phyloP scores from a whole-genome alignment of 192 early-diverging fungal species.

The Glomus cerebriforme region DNA sequence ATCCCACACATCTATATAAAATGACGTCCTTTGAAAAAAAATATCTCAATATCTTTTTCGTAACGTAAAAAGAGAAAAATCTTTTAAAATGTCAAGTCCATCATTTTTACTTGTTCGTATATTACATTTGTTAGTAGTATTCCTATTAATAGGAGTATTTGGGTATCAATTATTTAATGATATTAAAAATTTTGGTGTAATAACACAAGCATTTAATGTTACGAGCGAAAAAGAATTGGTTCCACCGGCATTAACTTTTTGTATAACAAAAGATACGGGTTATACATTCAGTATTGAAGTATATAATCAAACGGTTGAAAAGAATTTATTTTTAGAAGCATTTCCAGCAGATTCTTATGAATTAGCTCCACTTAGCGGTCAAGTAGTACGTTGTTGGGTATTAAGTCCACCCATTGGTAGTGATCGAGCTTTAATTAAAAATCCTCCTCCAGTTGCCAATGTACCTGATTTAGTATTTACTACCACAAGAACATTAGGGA shows the following conservation, averaged over 20 bases:
- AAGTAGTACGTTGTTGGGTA: background rate
- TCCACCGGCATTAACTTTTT: slow-evolving; percentile 29
- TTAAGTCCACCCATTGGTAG: background rate
- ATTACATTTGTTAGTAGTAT: too few relatives aligned
- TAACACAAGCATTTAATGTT: slow-evolving; percentile 1
- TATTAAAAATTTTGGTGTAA: too few relatives aligned
- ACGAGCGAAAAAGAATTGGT: background rate
- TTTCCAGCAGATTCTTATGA: background rate
- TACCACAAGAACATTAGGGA: background rate
- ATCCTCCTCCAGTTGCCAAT: slow-evolving; percentile 5
- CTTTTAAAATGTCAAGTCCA: too few relatives aligned
- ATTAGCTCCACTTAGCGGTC: background rate
- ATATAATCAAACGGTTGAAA: background rate
- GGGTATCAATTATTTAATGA: too few relatives aligned
- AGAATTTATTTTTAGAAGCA: background rate
- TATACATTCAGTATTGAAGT: slow-evolving; percentile 2
- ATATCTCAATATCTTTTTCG: too few relatives aligned
- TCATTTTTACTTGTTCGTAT: too few relatives aligned
- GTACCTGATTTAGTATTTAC: slow-evolving; percentile 16
- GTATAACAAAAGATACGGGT: background rate
- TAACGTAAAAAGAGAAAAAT: too few relatives aligned
- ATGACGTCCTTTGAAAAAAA: too few relatives aligned
- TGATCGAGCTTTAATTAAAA: background rate
- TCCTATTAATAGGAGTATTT: too few relatives aligned
- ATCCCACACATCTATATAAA: too few relatives aligned